Conservation (phyloP, 257 asterid genomes). For the Misopates orontium region DNA sequence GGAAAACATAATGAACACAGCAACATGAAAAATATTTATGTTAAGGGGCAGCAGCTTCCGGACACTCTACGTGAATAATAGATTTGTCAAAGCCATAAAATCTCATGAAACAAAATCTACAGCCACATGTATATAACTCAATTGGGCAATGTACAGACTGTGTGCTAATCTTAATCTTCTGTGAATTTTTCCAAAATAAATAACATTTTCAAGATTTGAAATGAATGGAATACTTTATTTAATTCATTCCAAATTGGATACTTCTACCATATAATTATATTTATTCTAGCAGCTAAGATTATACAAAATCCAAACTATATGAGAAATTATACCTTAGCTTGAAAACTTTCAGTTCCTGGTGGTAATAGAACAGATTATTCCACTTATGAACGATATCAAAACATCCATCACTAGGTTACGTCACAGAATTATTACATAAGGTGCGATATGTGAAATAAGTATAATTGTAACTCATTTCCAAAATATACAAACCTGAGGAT, state of each 20-base stretch:
- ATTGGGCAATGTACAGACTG: not conserved
- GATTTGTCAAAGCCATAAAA: not conserved
- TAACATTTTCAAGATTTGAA: too few relatives aligned
- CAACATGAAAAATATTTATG: too few relatives aligned
- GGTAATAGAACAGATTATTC: constrained; percentile 4
- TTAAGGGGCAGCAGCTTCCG: not conserved
- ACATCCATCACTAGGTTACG: not conserved
- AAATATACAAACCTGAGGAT: constrained; percentile 55
- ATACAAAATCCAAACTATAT: too few relatives aligned
- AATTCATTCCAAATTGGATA: too few relatives aligned
- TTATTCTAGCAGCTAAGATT: too few relatives aligned
- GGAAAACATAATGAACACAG: not conserved
- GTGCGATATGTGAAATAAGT: not conserved
- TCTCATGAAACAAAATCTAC: not conserved
- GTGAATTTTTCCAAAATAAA: too few relatives aligned
- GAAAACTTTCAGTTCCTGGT: not conserved
- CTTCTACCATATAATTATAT: too few relatives aligned
- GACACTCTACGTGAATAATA: not conserved
- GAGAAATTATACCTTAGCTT: not conserved
- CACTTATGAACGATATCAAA: not conserved
- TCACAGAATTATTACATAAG: not conserved
- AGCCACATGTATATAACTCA: too few relatives aligned
- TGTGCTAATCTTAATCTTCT: not conserved
- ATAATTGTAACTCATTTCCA: not conserved
- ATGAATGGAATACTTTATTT: too few relatives aligned